These are phyloP conservation scores for Fraxinus baroniana DNA, from an alignment of 305 asterid genomes.

Conservation along the genomic window DNA sequence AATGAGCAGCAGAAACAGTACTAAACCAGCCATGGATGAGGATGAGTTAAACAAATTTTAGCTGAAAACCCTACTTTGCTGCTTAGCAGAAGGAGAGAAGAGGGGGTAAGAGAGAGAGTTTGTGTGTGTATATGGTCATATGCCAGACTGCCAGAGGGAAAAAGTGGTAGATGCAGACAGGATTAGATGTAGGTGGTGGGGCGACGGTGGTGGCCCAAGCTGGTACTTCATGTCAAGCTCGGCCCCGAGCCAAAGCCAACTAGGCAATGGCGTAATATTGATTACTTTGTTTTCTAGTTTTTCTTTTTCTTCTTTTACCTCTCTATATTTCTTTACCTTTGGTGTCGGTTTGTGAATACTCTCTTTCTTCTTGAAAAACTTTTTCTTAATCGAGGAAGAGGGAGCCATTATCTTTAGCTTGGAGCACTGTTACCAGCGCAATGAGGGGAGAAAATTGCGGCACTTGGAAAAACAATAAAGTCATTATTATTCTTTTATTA, in stretches of 20 bases:
- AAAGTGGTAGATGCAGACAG: not conserved
- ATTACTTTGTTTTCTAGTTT: no score
- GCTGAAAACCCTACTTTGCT: not conserved
- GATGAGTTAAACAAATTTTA: not conserved
- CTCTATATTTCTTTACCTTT: not conserved
- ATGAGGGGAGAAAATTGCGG: not conserved
- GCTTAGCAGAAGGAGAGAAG: not conserved
- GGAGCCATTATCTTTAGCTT: not conserved
- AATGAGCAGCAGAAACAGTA: constrained; percentile 35
- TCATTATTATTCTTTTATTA: no score
- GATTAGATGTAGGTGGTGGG: not conserved
- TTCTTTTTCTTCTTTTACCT: not conserved
- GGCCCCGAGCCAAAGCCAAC: no score
- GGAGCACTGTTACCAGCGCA: not conserved
- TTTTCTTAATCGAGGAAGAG: not conserved
- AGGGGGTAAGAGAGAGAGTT: not conserved
- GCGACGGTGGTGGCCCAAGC: not conserved
- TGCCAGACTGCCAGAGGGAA: not conserved
- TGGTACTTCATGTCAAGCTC: not conserved
- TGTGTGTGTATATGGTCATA: not conserved
- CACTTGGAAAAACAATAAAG: not conserved
- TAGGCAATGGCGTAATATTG: no score
- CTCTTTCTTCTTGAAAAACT: not conserved
- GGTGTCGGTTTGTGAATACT: not conserved
- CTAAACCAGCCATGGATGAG: constrained; percentile 31